Evolutionary conservation across 2,329 filamentous ascomycete genomes (phyloP).

Genomic region (Fusarium tjaetaba): DNA sequence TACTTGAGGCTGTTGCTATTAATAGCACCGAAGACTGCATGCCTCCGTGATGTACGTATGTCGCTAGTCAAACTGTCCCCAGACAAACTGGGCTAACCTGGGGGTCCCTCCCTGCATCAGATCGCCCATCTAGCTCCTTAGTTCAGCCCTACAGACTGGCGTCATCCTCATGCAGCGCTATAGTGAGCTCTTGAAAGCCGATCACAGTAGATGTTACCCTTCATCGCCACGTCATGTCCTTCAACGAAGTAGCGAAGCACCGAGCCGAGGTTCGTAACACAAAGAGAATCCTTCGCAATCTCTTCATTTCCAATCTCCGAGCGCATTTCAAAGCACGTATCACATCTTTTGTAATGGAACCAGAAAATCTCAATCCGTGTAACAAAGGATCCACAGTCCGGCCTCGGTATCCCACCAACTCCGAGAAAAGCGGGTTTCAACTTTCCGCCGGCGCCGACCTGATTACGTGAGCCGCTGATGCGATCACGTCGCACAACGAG

Average conservation of each 20-base stretch:
- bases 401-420: conserved; percentile 33
- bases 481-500: conserved; percentile 10
- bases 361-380: not conserved
- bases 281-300: not conserved
- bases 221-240: not conserved
- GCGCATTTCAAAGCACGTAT: conserved; percentile 7
- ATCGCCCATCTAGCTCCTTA: not conserved
- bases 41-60: not conserved
- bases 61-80: not conserved
- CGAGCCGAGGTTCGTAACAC: not conserved
- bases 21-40: not conserved
- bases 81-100: not conserved
- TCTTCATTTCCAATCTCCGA: not conserved
- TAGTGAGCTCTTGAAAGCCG: not conserved
- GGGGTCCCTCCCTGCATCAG: not conserved
- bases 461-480: conserved; percentile 34
- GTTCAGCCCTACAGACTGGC: conserved; percentile 5
- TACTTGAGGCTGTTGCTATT: not conserved
- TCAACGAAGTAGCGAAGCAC: not conserved
- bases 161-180: not conserved
- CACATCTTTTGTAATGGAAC: not conserved
- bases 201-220: not conserved
- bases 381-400: conserved; percentile 7
- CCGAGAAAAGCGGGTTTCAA: conserved; percentile 6
- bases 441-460: conserved; percentile 2